Conservation (phyloP, 31 red algal species). For the Endocladia muricata region DNA sequence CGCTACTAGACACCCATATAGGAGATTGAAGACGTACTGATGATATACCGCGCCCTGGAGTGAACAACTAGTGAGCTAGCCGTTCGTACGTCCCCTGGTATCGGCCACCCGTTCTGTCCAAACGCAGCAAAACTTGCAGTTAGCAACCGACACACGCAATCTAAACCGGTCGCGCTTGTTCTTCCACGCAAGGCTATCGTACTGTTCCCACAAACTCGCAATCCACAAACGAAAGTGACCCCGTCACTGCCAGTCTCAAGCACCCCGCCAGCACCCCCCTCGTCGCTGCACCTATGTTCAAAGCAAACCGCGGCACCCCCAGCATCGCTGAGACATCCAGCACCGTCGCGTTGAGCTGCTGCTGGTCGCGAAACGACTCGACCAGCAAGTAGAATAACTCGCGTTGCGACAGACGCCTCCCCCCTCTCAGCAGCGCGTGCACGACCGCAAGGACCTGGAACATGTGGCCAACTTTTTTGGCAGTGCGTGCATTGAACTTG, state of each 20-base stretch:
- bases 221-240: conserved; percentile 22
- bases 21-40: too few species aligned
- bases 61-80: conserved; percentile 19
- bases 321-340: conserved; percentile 52
- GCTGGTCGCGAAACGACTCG: conserved; percentile 36
- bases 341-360: conserved; percentile 47
- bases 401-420: conserved; percentile 42
- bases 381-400: conserved; percentile 60
- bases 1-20: too few species aligned
- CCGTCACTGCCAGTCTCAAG: conserved; percentile 16
- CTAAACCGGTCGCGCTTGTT: too few species aligned
- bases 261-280: conserved; percentile 55
- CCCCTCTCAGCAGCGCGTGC: conserved; percentile 26
- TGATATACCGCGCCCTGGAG: conserved; percentile 26
- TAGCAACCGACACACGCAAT: neutral
- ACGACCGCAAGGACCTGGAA: conserved; percentile 18
- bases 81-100: conserved; percentile 50
- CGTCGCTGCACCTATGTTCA: conserved; percentile 59
- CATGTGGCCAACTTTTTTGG: conserved; percentile 19
- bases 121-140: neutral
- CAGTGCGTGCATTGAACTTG: conserved; percentile 8
- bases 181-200: too few species aligned
- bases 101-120: conserved; percentile 60
- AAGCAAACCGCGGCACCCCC: conserved; percentile 45
- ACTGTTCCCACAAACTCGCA: conserved; percentile 53